Base-by-base conservation (phyloP, 2,329 filamentous ascomycete species). In the Colletotrichum aenigma region DNA sequence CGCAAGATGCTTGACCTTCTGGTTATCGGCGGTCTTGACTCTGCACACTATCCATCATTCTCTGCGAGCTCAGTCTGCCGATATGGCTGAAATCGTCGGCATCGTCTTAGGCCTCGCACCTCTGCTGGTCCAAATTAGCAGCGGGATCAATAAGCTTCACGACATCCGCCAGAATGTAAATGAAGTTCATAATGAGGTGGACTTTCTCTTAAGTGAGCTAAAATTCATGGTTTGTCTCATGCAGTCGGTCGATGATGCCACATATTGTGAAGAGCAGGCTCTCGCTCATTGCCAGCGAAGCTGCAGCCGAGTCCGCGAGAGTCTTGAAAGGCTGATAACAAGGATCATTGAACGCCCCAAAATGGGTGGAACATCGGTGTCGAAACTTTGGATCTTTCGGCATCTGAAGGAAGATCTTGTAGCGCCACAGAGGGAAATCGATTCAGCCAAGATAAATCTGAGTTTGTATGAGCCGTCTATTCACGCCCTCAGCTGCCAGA, bases 401-500 rank as follows among this genome's bases (percentile, higher is more conserved):
- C 18, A 52, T 4, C 68, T 55, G 55, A 68, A 28, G 2, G 18
- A 68, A 21, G 36, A 68, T 7, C 43, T 61, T 3, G 13, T 21
- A 6, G 36, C 34, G 5, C 16, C 68, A 3, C 7, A 52, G 21
- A 36, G 36, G n/a, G 34, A 34, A 18, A 68, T 72, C 28, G 28
- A 62, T 12, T 34, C 24, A 5, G 64, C 70, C 3, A 72, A 72
- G 28, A 21, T n/a, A 2, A 52, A 72, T 18, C 10, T 72, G 13
- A 72, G 32, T 8, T 21, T 72, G 70, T 72, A 28, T 3, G 70
- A 13, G 9, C n/a, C 10, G 43, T 48, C 18, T n/a, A 0, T n/a
- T 21, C 10, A 12, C 0, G 43, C 18, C n/a, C n/a, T 1, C 52
- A 9, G 12, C 3, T 7, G 3, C n/a, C 15, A 2, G 2, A 6